Conservation (phyloP, 768 basidiomycete genomes). For the Leccinum longicurvipes region DNA sequence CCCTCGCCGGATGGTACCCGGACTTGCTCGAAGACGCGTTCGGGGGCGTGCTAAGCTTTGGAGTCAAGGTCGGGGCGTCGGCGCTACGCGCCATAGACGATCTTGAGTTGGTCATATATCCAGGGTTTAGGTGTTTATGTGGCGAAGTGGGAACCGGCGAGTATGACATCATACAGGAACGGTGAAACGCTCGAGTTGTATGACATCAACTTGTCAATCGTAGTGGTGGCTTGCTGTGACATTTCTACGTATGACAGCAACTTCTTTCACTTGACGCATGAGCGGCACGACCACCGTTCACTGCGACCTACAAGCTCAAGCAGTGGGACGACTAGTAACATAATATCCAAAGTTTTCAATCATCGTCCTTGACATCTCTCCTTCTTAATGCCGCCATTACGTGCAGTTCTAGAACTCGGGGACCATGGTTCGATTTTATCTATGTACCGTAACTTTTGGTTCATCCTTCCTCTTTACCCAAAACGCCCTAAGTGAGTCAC, state of each 20-base stretch:
- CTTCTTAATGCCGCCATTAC: slow-evolving; percentile 9
- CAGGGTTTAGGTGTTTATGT: too few species aligned
- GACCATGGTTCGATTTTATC: neutral
- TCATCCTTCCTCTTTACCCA: neutral
- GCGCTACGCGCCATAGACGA: slow-evolving; percentile 36
- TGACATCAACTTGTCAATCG: too few species aligned
- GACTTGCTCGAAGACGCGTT: neutral
- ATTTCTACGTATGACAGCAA: too few species aligned
- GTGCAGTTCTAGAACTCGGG: neutral
- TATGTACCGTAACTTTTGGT: neutral
- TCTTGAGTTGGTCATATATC: slow-evolving; percentile 37
- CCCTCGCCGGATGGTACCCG: too few species aligned
- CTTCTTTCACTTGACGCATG: too few species aligned
- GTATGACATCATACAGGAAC: too few species aligned
- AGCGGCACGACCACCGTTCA: too few species aligned
- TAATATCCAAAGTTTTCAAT: neutral
- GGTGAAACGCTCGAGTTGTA: too few species aligned
- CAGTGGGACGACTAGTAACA: too few species aligned
- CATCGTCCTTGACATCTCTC: neutral
- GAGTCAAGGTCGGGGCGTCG: slow-evolving; percentile 8
- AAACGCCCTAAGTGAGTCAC: neutral
- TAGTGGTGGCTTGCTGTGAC: too few species aligned
- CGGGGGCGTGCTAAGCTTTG: slow-evolving; percentile 18
- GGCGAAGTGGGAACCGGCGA: too few species aligned
- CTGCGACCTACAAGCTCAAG: too few species aligned